Evolutionary conservation across 2,329 filamentous ascomycete species (phyloP).

Genomic region (Colletotrichum limetticola): DNA sequence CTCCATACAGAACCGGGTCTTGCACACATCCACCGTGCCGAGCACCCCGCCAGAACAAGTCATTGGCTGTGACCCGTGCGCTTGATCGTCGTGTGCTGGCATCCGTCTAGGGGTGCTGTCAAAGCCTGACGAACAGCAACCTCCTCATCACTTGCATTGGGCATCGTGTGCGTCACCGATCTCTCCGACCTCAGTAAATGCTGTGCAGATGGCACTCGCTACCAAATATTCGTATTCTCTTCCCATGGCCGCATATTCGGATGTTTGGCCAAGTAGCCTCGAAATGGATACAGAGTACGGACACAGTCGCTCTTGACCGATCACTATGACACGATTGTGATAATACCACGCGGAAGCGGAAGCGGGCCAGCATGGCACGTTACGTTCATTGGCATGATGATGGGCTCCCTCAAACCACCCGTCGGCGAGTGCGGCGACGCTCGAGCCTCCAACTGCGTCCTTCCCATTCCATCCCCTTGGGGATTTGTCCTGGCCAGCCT

Average conservation of each 20-base stretch:
- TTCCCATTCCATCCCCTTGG: constrained; percentile 7
- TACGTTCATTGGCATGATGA: background rate
- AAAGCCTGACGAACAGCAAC: constrained; percentile 24
- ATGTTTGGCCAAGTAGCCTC: background rate
- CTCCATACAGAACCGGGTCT: constrained; percentile 32
- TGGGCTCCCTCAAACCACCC: constrained; percentile 29
- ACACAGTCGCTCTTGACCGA: background rate
- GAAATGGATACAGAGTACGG: background rate
- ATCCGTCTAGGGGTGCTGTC: constrained; percentile 19
- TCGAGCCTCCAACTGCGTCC: constrained; percentile 14
- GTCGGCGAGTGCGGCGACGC: constrained; percentile 16
- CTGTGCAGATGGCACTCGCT: constrained; percentile 8
- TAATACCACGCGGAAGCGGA: background rate
- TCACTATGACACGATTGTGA: constrained; percentile 10
- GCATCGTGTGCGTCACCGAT: constrained; percentile 17
- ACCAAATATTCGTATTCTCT: background rate
- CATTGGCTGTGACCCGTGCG: constrained; percentile 29
- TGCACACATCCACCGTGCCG: constrained; percentile 26
- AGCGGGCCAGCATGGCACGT: constrained; percentile 1
- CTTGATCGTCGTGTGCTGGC: constrained; percentile 34
- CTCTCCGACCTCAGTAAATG: background rate
- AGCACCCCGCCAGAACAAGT: constrained; percentile 18
- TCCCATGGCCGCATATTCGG: background rate
- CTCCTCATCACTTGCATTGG: constrained; percentile 20
- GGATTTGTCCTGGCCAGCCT: background rate